Evolutionary conservation across 192 early-diverging fungal species (phyloP).

Genomic region (Podila clonocystis): DNA sequence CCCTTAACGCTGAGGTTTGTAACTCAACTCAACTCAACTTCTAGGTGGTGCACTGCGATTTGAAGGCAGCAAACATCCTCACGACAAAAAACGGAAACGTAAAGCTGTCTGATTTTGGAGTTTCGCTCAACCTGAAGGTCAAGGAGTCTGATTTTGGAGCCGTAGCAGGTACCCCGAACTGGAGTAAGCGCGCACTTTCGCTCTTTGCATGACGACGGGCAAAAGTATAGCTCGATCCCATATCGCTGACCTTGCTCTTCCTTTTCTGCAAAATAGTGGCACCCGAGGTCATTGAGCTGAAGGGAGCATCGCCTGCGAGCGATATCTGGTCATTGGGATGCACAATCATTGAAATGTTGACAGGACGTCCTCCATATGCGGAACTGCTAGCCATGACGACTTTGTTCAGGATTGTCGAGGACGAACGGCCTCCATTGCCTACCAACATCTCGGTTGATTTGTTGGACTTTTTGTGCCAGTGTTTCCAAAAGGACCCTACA

Average conservation of each 20-base stretch:
- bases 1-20: no score
- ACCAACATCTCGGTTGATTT: conserved; percentile 81
- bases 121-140: conserved; percentile 84
- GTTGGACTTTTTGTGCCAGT: conserved; percentile 81
- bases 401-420: conserved; percentile 94
- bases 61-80: conserved; percentile 97
- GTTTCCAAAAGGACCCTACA: conserved; percentile 86
- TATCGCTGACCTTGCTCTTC: neutral
- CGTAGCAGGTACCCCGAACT: conserved; percentile 87
- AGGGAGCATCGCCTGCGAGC: conserved; percentile 86
- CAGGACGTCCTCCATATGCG: conserved; percentile 93
- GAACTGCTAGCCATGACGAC: conserved; percentile 88
- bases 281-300: conserved; percentile 91
- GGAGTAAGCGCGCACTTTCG: conserved; percentile 62
- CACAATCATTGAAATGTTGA: conserved; percentile 92
- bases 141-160: conserved; percentile 72
- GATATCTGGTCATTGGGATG: conserved; percentile 97
- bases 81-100: conserved; percentile 97
- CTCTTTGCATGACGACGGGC: no score
- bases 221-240: neutral
- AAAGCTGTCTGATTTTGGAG: conserved; percentile 97
- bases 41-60: conserved; percentile 90
- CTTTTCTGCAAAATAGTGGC: conserved; percentile 62
- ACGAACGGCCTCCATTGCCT: conserved; percentile 89
- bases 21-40: neutral